A percentile compares a stretch with the other conserved stretches of the same genome.
Conservation (phyloP, 768 basidiomycete species). For the Collybiopsis confluens region DNA sequence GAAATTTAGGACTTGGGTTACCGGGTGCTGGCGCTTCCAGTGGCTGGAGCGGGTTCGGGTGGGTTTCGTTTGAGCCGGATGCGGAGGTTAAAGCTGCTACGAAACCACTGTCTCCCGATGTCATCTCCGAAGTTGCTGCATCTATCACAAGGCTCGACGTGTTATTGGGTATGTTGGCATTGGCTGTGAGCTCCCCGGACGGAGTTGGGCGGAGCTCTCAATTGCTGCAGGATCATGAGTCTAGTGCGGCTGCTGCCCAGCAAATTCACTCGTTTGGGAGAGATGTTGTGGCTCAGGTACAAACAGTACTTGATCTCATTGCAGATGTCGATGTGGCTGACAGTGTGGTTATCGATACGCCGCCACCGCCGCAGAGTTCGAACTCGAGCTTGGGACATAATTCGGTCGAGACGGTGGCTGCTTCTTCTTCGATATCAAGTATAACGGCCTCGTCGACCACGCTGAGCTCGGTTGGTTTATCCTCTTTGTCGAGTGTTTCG, state of each 20-base stretch:
- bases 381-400: no score
- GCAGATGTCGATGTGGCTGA: slow-evolving; percentile 75
- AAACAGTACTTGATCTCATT: slow-evolving; percentile 53
- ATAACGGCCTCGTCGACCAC: no score
- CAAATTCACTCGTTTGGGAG: slow-evolving; percentile 41
- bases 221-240: neutral
- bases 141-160: slow-evolving; percentile 48
- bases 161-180: slow-evolving; percentile 35
- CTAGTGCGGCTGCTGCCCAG: slow-evolving; percentile 25
- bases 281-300: slow-evolving; percentile 51
- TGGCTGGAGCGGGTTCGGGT: slow-evolving; percentile 84
- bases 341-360: slow-evolving; percentile 74
- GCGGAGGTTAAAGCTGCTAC: slow-evolving; percentile 46
- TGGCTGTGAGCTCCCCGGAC: slow-evolving; percentile 27
- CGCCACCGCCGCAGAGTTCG: neutral
- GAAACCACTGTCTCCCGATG: slow-evolving; percentile 44
- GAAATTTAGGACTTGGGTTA: slow-evolving; percentile 70
- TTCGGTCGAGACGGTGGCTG: no score
- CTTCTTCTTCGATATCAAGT: no score
- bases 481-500: no score
- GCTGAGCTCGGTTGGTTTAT: no score
- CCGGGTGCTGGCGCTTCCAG: slow-evolving; percentile 76
- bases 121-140: slow-evolving; percentile 49
- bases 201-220: slow-evolving; percentile 24
- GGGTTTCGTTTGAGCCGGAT: slow-evolving; percentile 27